Conservation (phyloP, 1,284 basidiomycete species). For the Marasmius oreades region DNA sequence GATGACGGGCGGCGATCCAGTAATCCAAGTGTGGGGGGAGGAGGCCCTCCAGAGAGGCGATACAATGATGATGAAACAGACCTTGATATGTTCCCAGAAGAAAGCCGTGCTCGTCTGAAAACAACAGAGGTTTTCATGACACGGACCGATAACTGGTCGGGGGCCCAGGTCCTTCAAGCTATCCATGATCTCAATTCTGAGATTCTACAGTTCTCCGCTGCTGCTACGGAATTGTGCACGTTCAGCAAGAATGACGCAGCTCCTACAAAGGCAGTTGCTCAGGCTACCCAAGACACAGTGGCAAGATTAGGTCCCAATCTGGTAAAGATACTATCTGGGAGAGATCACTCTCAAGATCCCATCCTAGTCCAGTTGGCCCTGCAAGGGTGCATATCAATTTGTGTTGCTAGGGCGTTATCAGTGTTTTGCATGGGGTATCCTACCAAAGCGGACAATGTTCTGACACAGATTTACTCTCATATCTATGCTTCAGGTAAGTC, state of each 20-base stretch:
- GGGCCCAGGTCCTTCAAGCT: slow-evolving; percentile 70
- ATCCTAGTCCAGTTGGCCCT: slow-evolving; percentile 70
- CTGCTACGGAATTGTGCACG: slow-evolving; percentile 61
- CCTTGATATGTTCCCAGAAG: slow-evolving; percentile 17
- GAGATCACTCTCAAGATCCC: slow-evolving; percentile 70
- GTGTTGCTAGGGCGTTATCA: slow-evolving; percentile 60
- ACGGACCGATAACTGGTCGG: slow-evolving; percentile 70
- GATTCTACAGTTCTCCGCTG: slow-evolving; percentile 71
- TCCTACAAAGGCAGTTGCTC: slow-evolving; percentile 33
- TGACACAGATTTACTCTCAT: slow-evolving; percentile 61
- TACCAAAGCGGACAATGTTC: slow-evolving; percentile 59
- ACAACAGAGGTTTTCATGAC: slow-evolving; percentile 65
- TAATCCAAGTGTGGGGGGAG: not conserved
- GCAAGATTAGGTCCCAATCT: slow-evolving; percentile 58
- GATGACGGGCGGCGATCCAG: slow-evolving; percentile 25
- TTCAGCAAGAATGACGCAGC: slow-evolving; percentile 36
- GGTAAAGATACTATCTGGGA: slow-evolving; percentile 50
- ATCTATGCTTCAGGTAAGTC: slow-evolving; percentile 58
- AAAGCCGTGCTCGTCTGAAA: slow-evolving; percentile 41
- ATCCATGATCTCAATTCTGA: slow-evolving; percentile 78
- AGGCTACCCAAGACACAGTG: slow-evolving; percentile 55
- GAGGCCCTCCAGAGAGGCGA: not conserved
- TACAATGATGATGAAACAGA: slow-evolving; percentile 5
- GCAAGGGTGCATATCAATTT: slow-evolving; percentile 64
- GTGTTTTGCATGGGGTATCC: slow-evolving; percentile 72